Evolutionary conservation across 1,284 basidiomycete species (phyloP), one percentile per base, ranked within the genome.

Genomic region (Entoloma clypeatum): DNA sequence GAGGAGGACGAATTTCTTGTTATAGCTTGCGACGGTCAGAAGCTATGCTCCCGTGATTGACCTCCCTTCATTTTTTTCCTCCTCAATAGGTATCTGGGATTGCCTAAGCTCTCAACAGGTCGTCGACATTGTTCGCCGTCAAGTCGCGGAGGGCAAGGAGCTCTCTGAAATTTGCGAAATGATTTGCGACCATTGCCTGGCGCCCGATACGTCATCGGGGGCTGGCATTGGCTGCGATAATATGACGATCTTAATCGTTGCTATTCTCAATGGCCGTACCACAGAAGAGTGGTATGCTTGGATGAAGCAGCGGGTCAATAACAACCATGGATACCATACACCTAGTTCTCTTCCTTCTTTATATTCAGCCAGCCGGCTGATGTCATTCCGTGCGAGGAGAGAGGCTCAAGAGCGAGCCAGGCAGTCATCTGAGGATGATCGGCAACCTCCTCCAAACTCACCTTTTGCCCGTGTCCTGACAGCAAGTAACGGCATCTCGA

Each of bases 191-290:
- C 84, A 87, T 51, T 99, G 96, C 61, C 75, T 98, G 33, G 94
- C 96, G 8, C 93, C 94, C 1, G 92, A 97, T 61, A 89, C 91
- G 2, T 87, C 89, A 33, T 88, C 89, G 28, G 92, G 91, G 31
- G 78, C 79, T 30, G 95, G 96, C 11, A 90, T 98, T 48, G 96
- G 96, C 16, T 98, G 94, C 61, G 96, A 99, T 70, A 99, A 99
- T 71, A 99, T 99, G 96, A 99, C 96, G 0, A 74, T 96, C 41
- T 78, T 97, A 52, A 78, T 99, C 44, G 79, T 99, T 35, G 96
- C 92, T 3, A 62, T 99, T 36, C 75, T 96, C 22, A 76, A 88
- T 49, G 94, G 91, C 22, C 81, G 84, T 45, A 92, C 92, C 10
- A 81, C 86, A 60, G 85, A 92, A 49, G 84, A 96, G 59, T 99